Evolutionary conservation across 176 grass and related monocot genomes (phyloP).

Genomic region (Pharus latifolius): DNA sequence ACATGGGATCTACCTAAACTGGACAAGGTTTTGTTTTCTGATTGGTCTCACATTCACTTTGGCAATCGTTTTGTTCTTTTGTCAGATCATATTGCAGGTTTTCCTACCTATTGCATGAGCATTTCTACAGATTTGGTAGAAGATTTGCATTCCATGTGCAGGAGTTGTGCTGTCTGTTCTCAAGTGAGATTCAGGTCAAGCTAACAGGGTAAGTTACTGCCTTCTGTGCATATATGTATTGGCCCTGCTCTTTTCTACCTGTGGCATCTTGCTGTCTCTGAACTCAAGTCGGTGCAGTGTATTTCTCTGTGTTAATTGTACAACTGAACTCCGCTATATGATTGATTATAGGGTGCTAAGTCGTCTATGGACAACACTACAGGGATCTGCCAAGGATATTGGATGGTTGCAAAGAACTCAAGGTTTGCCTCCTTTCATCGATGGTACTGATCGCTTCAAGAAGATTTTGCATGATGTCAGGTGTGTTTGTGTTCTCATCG

Average conservation of each 20-base stretch:
- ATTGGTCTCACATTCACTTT: background rate
- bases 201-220: constrained; percentile 17
- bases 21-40: background rate
- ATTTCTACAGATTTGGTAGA: constrained; percentile 24
- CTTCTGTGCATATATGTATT: background rate
- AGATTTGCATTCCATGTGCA: constrained; percentile 38
- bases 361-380: constrained; percentile 63
- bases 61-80: constrained; percentile 1
- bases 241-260: background rate
- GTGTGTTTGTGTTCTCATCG: constrained; percentile 11
- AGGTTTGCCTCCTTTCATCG: constrained; percentile 32
- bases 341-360: constrained; percentile 45
- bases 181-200: constrained; percentile 11
- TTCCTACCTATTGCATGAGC: constrained; percentile 14
- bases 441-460: constrained; percentile 56
- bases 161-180: constrained; percentile 16
- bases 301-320: background rate
- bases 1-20: background rate
- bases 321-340: constrained; percentile 1
- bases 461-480: constrained; percentile 67
- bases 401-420: constrained; percentile 76
- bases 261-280: background rate
- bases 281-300: background rate
- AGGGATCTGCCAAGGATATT: constrained; percentile 73
- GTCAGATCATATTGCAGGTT: constrained; percentile 17